A percentile compares a stretch with the other conserved stretches of the same genome.
Conservation (phyloP, 345 rosid genomes). For the Kandelia obovata region DNA sequence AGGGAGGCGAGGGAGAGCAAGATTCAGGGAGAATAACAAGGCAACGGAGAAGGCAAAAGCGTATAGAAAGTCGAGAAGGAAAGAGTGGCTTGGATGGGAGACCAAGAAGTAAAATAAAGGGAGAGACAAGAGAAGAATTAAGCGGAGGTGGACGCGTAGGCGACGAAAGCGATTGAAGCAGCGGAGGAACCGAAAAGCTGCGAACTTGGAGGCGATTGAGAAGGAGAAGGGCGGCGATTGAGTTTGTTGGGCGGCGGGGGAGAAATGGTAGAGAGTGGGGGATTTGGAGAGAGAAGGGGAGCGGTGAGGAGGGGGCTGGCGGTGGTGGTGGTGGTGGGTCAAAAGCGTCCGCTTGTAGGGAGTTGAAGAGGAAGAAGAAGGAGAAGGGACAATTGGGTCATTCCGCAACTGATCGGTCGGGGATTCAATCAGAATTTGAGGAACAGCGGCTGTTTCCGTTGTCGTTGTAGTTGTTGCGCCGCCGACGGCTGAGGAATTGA, state of each 20-base stretch:
- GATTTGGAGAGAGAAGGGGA: slow-evolving; percentile 50
- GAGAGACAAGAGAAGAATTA: slow-evolving; percentile 60
- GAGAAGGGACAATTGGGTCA: slow-evolving; percentile 46
- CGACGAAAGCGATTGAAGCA: slow-evolving; percentile 46
- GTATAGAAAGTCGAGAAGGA: slow-evolving; percentile 73
- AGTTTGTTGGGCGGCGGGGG: slow-evolving; percentile 29
- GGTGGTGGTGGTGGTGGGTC: slow-evolving; percentile 36
- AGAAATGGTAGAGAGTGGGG: slow-evolving; percentile 46
- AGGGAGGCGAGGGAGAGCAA: slow-evolving; percentile 79
- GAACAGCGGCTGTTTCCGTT: slow-evolving; percentile 8
- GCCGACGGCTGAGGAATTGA: no score
- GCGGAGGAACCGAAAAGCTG: slow-evolving; percentile 45
- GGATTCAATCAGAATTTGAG: slow-evolving; percentile 34
- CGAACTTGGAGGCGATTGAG: slow-evolving; percentile 45
- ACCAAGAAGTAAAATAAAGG: slow-evolving; percentile 75
- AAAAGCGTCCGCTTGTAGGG: slow-evolving; percentile 66
- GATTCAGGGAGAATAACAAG: slow-evolving; percentile 63
- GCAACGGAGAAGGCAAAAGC: slow-evolving; percentile 85
- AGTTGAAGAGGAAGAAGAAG: slow-evolving; percentile 35
- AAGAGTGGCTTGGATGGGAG: slow-evolving; percentile 77
- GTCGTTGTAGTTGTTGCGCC: slow-evolving; percentile 3
- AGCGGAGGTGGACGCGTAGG: slow-evolving; percentile 55
- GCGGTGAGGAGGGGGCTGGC: slow-evolving; percentile 22
- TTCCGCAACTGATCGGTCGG: slow-evolving; percentile 27
- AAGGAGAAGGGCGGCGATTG: slow-evolving; percentile 33